Percentiles rank a stretch among this genome's conserved stretches.
Evolutionary conservation across 345 rosid genomes (phyloP).

Genomic region (Leavenworthia alabamica): DNA sequence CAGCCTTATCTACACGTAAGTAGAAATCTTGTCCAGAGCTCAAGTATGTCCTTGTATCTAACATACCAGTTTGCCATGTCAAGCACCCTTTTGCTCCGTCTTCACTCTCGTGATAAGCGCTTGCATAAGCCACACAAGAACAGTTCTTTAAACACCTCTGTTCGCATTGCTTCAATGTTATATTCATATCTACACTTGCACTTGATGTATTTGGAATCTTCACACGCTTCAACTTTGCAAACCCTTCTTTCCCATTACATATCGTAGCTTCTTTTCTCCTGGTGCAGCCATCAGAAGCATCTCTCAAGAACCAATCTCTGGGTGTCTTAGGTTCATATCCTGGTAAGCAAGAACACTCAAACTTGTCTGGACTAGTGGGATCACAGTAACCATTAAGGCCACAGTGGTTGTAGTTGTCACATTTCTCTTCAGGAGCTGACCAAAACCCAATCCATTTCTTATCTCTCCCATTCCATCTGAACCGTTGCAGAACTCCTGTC

Average conservation of each 20-base stretch:
- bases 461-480: conserved; percentile 41
- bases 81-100: conserved; percentile 45
- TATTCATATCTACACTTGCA: conserved; percentile 33
- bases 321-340: conserved; percentile 56
- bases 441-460: conserved; percentile 42
- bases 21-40: conserved; percentile 47
- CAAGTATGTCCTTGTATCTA: conserved; percentile 37
- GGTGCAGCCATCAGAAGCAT: conserved; percentile 44
- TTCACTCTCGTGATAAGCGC: conserved; percentile 35
- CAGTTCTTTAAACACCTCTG: conserved; percentile 42
- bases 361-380: conserved; percentile 17
- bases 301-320: conserved; percentile 45
- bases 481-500: conserved; percentile 39
- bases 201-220: conserved; percentile 49
- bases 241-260: conserved; percentile 45
- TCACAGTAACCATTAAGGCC: conserved; percentile 50
- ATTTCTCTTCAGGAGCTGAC: conserved; percentile 51
- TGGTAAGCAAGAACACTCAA: conserved; percentile 52
- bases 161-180: conserved; percentile 37
- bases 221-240: conserved; percentile 34
- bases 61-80: conserved; percentile 43
- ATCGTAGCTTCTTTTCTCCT: conserved; percentile 22
- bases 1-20: conserved; percentile 39
- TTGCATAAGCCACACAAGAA: conserved; percentile 51
- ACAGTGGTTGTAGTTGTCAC: conserved; percentile 53